These are phyloP conservation scores for Trichoderma semiorbis DNA, from an alignment of 2,329 filamentous ascomycete genomes.

Conservation along the genomic window DNA sequence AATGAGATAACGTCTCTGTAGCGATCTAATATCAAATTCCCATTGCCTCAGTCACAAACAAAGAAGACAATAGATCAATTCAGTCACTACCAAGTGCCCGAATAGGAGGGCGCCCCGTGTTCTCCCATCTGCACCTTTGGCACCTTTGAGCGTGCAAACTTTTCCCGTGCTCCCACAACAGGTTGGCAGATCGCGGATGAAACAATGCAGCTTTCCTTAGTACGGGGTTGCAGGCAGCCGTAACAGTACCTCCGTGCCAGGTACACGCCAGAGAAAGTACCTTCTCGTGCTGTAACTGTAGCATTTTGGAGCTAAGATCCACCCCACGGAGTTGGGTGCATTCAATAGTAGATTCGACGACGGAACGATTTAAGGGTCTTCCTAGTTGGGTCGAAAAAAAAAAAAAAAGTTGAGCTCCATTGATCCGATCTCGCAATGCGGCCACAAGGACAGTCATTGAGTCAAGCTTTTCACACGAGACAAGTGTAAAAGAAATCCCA, in stretches of 20 bases:
- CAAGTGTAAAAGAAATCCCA: neutral
- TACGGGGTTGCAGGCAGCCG: neutral
- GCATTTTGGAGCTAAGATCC: neutral
- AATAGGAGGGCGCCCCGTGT: neutral
- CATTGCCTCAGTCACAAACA: neutral
- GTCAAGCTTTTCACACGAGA: neutral
- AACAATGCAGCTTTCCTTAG: neutral
- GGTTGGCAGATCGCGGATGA: neutral
- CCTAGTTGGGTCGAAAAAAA: neutral
- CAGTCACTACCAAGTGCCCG: neutral
- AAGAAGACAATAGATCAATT: neutral
- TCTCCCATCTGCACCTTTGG: neutral
- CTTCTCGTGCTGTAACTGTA: neutral
- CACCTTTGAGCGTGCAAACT: neutral
- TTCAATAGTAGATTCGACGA: neutral
- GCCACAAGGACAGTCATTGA: neutral
- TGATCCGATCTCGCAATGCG: constrained; percentile 14
- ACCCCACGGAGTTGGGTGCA: neutral
- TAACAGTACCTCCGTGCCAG: neutral
- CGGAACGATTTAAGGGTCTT: neutral
- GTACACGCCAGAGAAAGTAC: neutral
- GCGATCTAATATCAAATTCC: neutral
- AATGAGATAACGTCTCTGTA: neutral
- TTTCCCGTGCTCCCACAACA: neutral
- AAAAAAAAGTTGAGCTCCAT: constrained; percentile 7